phyloP scores from a whole-genome alignment of 805 yeast genomes.

The Zygotorulaspora sp. region DNA sequence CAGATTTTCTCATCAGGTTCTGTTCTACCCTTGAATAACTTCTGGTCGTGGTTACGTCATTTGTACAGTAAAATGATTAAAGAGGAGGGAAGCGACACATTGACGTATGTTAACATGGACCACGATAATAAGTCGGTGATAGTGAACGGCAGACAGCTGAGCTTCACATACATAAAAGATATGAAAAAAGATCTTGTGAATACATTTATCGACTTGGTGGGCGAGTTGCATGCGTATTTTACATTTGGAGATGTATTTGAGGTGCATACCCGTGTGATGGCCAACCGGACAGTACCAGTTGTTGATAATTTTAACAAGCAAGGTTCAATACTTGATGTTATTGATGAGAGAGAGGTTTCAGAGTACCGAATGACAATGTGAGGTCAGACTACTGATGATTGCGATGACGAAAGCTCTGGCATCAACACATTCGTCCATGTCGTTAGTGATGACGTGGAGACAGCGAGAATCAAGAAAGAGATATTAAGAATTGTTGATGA shows the following conservation, averaged over 20 bases:
- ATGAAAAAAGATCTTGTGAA: slow-evolving; percentile 1
- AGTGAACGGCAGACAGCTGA: not conserved
- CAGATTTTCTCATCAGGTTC: not conserved
- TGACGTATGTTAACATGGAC: not conserved
- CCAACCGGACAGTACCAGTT: not conserved
- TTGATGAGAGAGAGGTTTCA: not conserved
- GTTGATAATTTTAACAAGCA: slow-evolving; percentile 1
- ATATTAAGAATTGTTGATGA: not conserved
- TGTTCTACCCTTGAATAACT: slow-evolving; percentile 1
- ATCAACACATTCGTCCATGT: no score
- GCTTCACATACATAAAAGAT: not conserved
- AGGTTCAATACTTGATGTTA: slow-evolving; percentile 1
- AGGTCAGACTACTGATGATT: no score
- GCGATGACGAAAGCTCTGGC: no score
- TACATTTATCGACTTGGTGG: not conserved
- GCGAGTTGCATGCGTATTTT: not conserved
- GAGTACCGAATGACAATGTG: slow-evolving; percentile 1
- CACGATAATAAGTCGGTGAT: not conserved
- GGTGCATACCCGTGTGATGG: slow-evolving; percentile 2
- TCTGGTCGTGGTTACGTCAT: slow-evolving; percentile 1
- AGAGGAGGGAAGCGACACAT: slow-evolving; percentile 2
- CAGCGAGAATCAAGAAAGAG: not conserved
- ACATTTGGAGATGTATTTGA: slow-evolving; percentile 1
- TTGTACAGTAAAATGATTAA: slow-evolving; percentile 1
- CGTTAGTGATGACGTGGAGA: no score